Evolutionary conservation across 179 eudicot species (phyloP), one percentile per base, ranked within the genome.

Genomic region (Camellia oleifera): DNA sequence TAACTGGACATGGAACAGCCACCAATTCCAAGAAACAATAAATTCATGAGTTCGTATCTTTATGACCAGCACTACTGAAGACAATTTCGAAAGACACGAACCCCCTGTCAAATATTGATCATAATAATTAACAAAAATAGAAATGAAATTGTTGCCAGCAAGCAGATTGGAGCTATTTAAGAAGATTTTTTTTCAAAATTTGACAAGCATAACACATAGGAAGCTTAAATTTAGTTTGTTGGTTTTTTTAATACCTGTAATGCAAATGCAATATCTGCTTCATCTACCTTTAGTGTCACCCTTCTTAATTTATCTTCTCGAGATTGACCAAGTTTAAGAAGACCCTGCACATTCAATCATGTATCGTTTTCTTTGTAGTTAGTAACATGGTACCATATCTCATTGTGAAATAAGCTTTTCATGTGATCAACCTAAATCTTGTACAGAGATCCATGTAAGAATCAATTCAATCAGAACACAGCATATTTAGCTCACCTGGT

Each of bases 41-140:
- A 2, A 20, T 46, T 32, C 70, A 79, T n/a, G 45, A 72, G 14
- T 40, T 40, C 48, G 32, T 26, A 42, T 48, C 23, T 57, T 56
- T 0, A 48, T n/a, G 66, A 45, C 23, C 78, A 71, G 44, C 76
- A 60, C 52, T 48, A 48, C 52, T 88, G 95, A 65, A 94, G 99
- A 74, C 95, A 95, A 81, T 89, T 92, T 70, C 97, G 89, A 85
- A 95, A 95, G 85, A 93, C 92, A 18, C 97, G 95, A 83, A 95
- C 81, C 72, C 92, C 98, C 98, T 93, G 92, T 73, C 56, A 77
- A 80, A 7, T 26, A 75, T 45, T 2, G 57, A 53, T 63, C 67
- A 62, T 7, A 52, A 53, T 10, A 9, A 50, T 69, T 32, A 76
- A 5, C 65, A 6, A 45, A 68, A 69, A 17, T 52, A 69, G 15